These are phyloP conservation scores for Tetrapisispora namnaoensis DNA, from an alignment of 805 yeast genomes.

Conservation along the genomic window DNA sequence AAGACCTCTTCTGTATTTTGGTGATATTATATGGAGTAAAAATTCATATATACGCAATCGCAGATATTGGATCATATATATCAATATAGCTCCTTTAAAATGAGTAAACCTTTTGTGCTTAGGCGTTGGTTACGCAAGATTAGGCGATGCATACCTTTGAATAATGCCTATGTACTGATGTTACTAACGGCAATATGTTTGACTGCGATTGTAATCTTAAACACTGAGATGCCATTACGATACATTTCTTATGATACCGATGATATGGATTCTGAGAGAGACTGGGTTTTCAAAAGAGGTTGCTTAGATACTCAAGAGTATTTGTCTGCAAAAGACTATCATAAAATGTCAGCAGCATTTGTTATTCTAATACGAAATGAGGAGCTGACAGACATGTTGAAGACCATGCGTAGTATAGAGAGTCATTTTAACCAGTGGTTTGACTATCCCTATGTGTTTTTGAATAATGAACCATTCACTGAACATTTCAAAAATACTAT, in stretches of 20 bases:
- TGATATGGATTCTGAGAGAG: constrained; percentile 21
- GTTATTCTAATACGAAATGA: constrained; percentile 75
- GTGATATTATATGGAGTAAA: too few species aligned
- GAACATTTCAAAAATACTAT: constrained; percentile 52
- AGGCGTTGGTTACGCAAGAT: background rate
- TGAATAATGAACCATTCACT: constrained; percentile 70
- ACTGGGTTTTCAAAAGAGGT: constrained; percentile 45
- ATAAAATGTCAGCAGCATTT: constrained; percentile 71
- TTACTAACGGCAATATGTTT: background rate
- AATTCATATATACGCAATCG: too few species aligned
- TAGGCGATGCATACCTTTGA: background rate
- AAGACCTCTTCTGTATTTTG: too few species aligned
- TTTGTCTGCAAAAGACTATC: constrained; percentile 14
- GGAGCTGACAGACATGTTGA: constrained; percentile 68
- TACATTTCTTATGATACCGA: constrained; percentile 9
- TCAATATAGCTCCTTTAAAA: too few species aligned
- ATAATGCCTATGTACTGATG: background rate
- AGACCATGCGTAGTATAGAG: constrained; percentile 67
- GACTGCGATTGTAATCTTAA: background rate
- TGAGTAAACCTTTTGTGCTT: too few species aligned
- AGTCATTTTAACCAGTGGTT: constrained; percentile 90
- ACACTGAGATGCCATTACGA: background rate
- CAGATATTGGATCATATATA: too few species aligned
- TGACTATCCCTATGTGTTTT: constrained; percentile 83
- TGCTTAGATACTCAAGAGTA: constrained; percentile 42